These are phyloP conservation scores for Alternaria consortialis DNA, from an alignment of 2,329 filamentous ascomycete species.

Conservation along the genomic window DNA sequence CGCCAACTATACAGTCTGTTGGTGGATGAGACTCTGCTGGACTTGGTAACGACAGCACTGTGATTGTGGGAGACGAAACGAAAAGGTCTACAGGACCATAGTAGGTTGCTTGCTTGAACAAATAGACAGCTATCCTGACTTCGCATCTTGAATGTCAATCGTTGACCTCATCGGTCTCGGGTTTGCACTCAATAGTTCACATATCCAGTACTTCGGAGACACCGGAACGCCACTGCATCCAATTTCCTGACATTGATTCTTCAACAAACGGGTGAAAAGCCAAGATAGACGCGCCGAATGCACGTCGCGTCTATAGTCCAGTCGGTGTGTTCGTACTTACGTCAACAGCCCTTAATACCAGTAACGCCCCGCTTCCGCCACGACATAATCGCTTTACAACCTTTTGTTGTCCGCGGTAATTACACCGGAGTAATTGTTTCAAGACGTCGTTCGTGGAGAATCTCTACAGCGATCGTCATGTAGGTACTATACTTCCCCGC, in stretches of 20 bases:
- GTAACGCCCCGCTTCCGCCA: background rate
- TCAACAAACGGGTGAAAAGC: background rate
- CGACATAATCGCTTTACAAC: background rate
- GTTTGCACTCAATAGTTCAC: too few relatives aligned
- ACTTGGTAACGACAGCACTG: too few relatives aligned
- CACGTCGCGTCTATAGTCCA: background rate
- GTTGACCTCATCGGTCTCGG: too few relatives aligned
- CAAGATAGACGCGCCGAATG: background rate
- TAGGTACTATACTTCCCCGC: constrained; percentile 9
- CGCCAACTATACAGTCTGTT: too few relatives aligned
- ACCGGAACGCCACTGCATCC: background rate
- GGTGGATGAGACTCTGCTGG: too few relatives aligned
- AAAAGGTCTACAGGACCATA: too few relatives aligned
- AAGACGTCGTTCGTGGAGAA: constrained; percentile 5
- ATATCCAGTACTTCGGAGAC: background rate
- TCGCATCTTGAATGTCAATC: too few relatives aligned
- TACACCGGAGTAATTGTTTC: background rate
- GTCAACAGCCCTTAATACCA: background rate
- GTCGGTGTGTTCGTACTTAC: background rate
- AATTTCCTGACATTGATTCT: background rate
- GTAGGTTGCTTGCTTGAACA: too few relatives aligned
- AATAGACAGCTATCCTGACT: too few relatives aligned
- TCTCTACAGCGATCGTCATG: constrained; percentile 12
- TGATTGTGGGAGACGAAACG: too few relatives aligned
- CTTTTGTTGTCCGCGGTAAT: too few relatives aligned